Base-by-base conservation (phyloP, 2,329 filamentous ascomycete species). In the Lizonia empirigonia region DNA sequence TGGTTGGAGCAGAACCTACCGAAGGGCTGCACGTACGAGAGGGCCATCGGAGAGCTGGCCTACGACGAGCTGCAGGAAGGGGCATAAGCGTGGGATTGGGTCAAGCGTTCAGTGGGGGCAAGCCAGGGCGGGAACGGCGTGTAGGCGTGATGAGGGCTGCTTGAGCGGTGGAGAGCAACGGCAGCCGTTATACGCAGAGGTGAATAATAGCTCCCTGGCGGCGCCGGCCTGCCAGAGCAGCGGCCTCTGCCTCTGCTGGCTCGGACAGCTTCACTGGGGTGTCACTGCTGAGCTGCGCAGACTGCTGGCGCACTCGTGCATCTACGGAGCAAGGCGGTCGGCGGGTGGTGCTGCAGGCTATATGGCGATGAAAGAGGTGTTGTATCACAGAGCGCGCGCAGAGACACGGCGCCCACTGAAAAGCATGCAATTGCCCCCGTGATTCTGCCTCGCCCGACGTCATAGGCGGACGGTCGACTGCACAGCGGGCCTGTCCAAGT, bases 1-100 rank as follows among this genome's bases (percentile, higher is more conserved):
- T 74, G 71, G 71, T 68, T 75, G 73, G 73, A 70, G 66, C 66
- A 67, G 54, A 50, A 69, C 70, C 53, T 71, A 76, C 73, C 73
- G 62, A 66, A 70, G 50, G 73, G 73, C 67, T 68, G 71, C 62
- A 74, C 71, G 57, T 68, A 68, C 64, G 71, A 72, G 22, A 47
- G 27, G 37, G 49, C 49, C 49, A 52, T 52, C 22, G 32, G 37
- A 26, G 22, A 47, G 27, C 49, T 46, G 49, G 38, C 26, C 49
- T 37, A 38, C 37, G 22, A 47, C 49, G 44, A 40, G 49, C 70
- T 74, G 73, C 72, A 74, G 74, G 64, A 64, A 57, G 61, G 68
- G 73, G 69, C 68, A 70, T 69, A 74, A 74, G 72, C 70, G 70
- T 71, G 69, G 68, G 67, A 64, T 61, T 56, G 48, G 55, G 64